Conservation (phyloP, 345 rosid species). For the Linum lewisii region DNA sequence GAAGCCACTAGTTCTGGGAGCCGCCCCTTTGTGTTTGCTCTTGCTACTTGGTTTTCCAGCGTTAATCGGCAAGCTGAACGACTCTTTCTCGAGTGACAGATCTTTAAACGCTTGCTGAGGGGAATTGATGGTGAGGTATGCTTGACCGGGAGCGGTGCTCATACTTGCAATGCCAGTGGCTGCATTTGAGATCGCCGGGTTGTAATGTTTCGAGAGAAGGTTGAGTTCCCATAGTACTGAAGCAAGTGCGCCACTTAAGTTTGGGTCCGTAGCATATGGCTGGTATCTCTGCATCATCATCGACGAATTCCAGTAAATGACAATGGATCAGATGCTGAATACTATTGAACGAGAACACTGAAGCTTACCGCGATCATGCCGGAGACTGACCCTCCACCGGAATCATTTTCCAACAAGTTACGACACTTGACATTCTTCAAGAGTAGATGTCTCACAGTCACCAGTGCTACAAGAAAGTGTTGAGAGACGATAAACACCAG, state of each 20-base stretch:
- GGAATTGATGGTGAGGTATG: slow-evolving; percentile 34
- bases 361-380: slow-evolving; percentile 74
- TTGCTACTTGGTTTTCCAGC: slow-evolving; percentile 38
- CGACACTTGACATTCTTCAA: slow-evolving; percentile 81
- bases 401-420: slow-evolving; percentile 86
- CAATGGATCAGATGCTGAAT: background rate
- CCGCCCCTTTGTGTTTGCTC: slow-evolving; percentile 25
- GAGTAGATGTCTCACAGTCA: slow-evolving; percentile 71
- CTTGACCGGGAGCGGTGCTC: slow-evolving; percentile 52
- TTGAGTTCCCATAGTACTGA: slow-evolving; percentile 89
- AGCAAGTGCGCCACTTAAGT: slow-evolving; percentile 84
- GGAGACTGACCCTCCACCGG: slow-evolving; percentile 94
- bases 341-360: background rate
- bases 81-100: slow-evolving; percentile 44
- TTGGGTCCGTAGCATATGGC: slow-evolving; percentile 76
- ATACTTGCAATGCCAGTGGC: slow-evolving; percentile 53
- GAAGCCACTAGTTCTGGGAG: background rate
- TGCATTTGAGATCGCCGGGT: slow-evolving; percentile 54
- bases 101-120: slow-evolving; percentile 75
- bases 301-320: background rate
- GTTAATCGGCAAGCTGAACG: slow-evolving; percentile 31
- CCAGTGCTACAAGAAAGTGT: slow-evolving; percentile 46
- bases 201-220: slow-evolving; percentile 70
- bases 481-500: slow-evolving; percentile 1
- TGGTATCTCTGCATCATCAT: slow-evolving; percentile 54